Percentiles rank a stretch among this genome's conserved stretches.
These are phyloP conservation scores for Hippophae tibetana DNA, from an alignment of 306 rosid species.

Conservation along the genomic window DNA sequence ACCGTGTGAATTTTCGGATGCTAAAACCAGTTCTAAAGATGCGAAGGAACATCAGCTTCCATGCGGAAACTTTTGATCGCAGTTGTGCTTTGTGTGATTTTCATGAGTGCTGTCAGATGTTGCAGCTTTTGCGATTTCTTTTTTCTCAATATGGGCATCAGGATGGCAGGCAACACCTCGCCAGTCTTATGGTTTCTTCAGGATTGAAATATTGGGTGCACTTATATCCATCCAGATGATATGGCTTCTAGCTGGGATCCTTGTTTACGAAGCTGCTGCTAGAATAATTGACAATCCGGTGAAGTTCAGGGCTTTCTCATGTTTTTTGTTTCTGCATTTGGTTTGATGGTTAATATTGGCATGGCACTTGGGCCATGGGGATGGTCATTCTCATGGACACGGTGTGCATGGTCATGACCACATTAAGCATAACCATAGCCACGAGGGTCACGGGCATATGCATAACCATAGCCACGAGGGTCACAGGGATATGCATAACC, in stretches of 20 bases:
- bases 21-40: conserved; percentile 28
- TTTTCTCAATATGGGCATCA: too few relatives aligned
- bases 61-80: conserved; percentile 35
- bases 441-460: conserved; percentile 12
- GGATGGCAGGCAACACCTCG: conserved; percentile 40
- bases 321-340: conserved; percentile 40
- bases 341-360: conserved; percentile 32
- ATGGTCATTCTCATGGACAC: conserved; percentile 25
- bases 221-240: conserved; percentile 49
- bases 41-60: conserved; percentile 28
- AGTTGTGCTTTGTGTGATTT: conserved; percentile 22
- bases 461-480: conserved; percentile 22
- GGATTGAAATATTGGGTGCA: conserved; percentile 40
- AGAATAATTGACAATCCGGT: conserved; percentile 29
- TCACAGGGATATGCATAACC: conserved; percentile 22
- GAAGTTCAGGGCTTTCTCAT: conserved; percentile 39
- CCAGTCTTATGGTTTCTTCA: conserved; percentile 38
- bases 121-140: too few relatives aligned
- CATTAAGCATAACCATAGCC: conserved; percentile 14
- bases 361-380: conserved; percentile 41
- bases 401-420: conserved; percentile 16
- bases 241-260: conserved; percentile 48
- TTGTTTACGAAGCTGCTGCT: conserved; percentile 36
- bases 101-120: too few relatives aligned
- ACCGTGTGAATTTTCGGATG: conserved; percentile 38